These are phyloP conservation scores for Physcia stellaris DNA, from an alignment of 495 filamentous ascomycete species.

Conservation along the genomic window DNA sequence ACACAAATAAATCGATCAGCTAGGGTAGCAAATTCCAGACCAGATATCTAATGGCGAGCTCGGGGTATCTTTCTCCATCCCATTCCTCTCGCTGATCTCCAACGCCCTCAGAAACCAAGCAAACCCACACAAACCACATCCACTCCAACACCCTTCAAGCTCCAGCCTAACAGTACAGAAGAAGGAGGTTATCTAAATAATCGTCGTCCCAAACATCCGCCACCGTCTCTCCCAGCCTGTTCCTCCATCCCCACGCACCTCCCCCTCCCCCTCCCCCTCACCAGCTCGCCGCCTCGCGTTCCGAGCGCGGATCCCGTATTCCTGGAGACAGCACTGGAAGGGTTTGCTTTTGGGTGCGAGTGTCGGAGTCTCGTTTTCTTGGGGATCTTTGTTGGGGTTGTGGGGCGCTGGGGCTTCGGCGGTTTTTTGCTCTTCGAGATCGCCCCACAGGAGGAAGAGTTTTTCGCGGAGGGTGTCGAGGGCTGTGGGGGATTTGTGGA, in stretches of 20 bases:
- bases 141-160: too few species aligned
- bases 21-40: too few species aligned
- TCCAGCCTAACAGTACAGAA: too few species aligned
- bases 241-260: slow-evolving; percentile 15
- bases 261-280: slow-evolving; percentile 13
- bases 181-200: too few species aligned
- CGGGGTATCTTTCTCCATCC: too few species aligned
- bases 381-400: not conserved
- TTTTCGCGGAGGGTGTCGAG: slow-evolving; percentile 48
- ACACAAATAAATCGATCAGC: too few species aligned
- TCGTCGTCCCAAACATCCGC: slow-evolving; percentile 33
- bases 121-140: too few species aligned
- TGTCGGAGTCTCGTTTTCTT: not conserved
- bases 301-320: slow-evolving; percentile 35
- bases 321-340: slow-evolving; percentile 31
- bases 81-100: too few species aligned
- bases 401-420: not conserved
- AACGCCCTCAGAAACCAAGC: too few species aligned
- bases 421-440: slow-evolving; percentile 58
- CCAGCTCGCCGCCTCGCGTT: slow-evolving; percentile 12
- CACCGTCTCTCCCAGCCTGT: slow-evolving; percentile 36
- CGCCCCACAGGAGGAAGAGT: slow-evolving; percentile 74
- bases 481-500: slow-evolving; percentile 32
- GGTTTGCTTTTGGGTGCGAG: slow-evolving; percentile 2
- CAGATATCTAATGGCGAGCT: too few species aligned